A percentile compares a stretch with the other conserved stretches of the same genome.
phyloP scores from a whole-genome alignment of 768 basidiomycete species.

The Leccinum longicurvipes region DNA sequence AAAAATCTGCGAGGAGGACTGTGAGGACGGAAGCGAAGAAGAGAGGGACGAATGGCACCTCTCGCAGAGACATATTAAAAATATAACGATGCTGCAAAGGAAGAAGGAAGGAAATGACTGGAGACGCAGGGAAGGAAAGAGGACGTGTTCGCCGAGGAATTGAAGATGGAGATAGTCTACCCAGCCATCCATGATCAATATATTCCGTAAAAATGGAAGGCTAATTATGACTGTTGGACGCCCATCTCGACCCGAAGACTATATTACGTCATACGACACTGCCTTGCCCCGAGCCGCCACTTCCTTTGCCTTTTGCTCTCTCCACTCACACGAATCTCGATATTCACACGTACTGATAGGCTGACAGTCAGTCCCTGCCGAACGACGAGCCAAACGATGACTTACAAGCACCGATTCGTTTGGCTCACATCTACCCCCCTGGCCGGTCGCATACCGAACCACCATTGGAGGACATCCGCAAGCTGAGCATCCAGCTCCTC shows the following conservation, averaged over 20 bases:
- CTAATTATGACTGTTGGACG: not conserved
- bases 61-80: conserved; percentile 51
- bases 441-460: conserved; percentile 67
- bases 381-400: conserved; percentile 8
- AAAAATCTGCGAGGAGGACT: conserved; percentile 38
- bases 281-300: not conserved
- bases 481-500: conserved; percentile 52
- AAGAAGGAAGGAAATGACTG: conserved; percentile 49
- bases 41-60: conserved; percentile 39
- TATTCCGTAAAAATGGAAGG: not conserved
- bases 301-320: conserved; percentile 48
- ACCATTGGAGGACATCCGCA: conserved; percentile 60
- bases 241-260: not conserved
- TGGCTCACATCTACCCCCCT: conserved; percentile 64
- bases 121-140: conserved; percentile 41
- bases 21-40: conserved; percentile 1
- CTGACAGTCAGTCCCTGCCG: not conserved
- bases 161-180: conserved; percentile 42
- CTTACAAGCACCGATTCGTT: conserved; percentile 65
- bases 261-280: conserved; percentile 13
- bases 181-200: conserved; percentile 41
- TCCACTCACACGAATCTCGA: conserved; percentile 75
- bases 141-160: conserved; percentile 45
- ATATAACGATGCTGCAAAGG: conserved; percentile 42
- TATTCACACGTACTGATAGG: conserved; percentile 69